Evolutionary conservation across 495 filamentous ascomycete genomes (phyloP).

Genomic region (Apiosordaria backusii): DNA sequence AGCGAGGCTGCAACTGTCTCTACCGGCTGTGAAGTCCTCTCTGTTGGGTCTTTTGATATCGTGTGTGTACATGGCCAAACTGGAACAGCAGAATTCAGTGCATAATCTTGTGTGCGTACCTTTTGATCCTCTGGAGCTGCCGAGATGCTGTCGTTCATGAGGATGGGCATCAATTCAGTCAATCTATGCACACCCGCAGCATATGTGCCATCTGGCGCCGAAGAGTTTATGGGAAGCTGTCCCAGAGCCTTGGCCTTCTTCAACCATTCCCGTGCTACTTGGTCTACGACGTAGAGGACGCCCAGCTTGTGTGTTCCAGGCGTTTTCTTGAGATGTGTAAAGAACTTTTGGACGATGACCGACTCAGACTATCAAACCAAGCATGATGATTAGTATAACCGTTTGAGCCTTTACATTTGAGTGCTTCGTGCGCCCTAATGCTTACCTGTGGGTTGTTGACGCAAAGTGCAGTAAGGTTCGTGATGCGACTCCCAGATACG

Average conservation of each 20-base stretch:
- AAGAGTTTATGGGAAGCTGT: conserved; percentile 66
- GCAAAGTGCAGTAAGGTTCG: conserved; percentile 77
- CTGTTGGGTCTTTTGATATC: no score
- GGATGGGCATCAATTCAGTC: conserved; percentile 82
- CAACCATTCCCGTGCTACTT: conserved; percentile 97
- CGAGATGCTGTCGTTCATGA: conserved; percentile 95
- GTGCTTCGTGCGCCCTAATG: conserved; percentile 6
- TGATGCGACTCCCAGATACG: conserved; percentile 87
- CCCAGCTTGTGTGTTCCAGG: conserved; percentile 95
- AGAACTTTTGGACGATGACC: conserved; percentile 91
- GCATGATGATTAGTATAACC: conserved; percentile 30
- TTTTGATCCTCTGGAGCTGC: conserved; percentile 92
- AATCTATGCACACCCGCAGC: conserved; percentile 95
- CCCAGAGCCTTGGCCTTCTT: conserved; percentile 85
- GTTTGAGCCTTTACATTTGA: not conserved
- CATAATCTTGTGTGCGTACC: conserved; percentile 62
- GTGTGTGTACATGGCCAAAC: conserved; percentile 8
- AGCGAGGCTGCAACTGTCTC: not conserved
- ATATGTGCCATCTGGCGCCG: conserved; percentile 83
- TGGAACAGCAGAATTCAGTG: conserved; percentile 12
- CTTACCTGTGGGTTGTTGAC: conserved; percentile 92
- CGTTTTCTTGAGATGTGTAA: conserved; percentile 94
- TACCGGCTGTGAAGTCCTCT: not conserved
- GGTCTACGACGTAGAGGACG: conserved; percentile 99
- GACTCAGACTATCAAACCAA: conserved; percentile 73